A percentile compares a stretch with the other conserved stretches of the same genome.
Evolutionary conservation across 805 yeast species (phyloP).

Genomic region (Suhomyces faveliae): DNA sequence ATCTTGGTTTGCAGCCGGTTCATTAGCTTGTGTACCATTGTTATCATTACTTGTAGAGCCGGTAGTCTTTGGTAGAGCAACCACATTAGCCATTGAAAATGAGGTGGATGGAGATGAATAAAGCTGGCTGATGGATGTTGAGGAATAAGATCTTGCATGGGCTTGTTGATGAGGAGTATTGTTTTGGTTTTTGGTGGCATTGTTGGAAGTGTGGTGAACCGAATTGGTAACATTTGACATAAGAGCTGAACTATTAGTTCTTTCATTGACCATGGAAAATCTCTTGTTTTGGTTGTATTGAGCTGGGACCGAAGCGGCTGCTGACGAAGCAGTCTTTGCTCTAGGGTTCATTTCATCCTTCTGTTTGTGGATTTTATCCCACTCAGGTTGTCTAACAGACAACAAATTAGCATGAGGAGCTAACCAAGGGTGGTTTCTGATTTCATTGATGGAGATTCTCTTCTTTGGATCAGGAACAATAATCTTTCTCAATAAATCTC

Average conservation of each 20-base stretch:
- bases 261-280: slow-evolving; percentile 44
- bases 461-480: slow-evolving; percentile 80
- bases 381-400: slow-evolving; percentile 81
- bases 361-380: slow-evolving; percentile 61
- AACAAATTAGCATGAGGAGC: slow-evolving; percentile 79
- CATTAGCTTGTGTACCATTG: slow-evolving; percentile 1
- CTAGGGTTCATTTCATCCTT: slow-evolving; percentile 18
- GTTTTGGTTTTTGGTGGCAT: neutral
- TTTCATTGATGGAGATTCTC: slow-evolving; percentile 66
- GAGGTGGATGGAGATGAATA: slow-evolving; percentile 69
- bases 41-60: slow-evolving; percentile 1
- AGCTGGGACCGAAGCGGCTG: slow-evolving; percentile 7
- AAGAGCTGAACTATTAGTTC: slow-evolving; percentile 26
- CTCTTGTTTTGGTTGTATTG: slow-evolving; percentile 35
- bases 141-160: slow-evolving; percentile 36
- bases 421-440: slow-evolving; percentile 85
- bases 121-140: slow-evolving; percentile 30
- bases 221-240: slow-evolving; percentile 5
- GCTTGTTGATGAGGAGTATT: slow-evolving; percentile 10
- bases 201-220: slow-evolving; percentile 3
- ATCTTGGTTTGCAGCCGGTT: slow-evolving; percentile 3
- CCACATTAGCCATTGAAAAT: slow-evolving; percentile 52
- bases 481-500: slow-evolving; percentile 84
- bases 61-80: slow-evolving; percentile 32
- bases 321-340: neutral